Conservation (phyloP, 345 rosid genomes). For the Excoecaria cochinchinensis region DNA sequence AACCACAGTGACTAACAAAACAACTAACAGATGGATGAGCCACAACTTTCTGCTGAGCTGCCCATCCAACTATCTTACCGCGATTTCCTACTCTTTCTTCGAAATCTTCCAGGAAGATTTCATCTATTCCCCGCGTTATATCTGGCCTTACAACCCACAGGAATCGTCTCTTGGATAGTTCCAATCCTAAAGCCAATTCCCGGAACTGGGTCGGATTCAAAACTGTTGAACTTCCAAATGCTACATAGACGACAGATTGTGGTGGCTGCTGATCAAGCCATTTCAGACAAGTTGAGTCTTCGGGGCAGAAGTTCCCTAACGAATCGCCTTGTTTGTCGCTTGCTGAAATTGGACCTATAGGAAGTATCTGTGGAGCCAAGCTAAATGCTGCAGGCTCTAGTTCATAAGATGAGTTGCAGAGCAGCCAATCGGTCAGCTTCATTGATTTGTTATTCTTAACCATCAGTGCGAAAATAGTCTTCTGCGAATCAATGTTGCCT, state of each 20-base stretch:
- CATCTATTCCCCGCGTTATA: not conserved
- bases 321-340: not conserved
- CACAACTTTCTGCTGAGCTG: conserved; percentile 2
- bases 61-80: not conserved
- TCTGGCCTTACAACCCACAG: conserved; percentile 3
- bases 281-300: not conserved
- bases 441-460: not conserved
- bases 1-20: not conserved
- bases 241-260: not conserved
- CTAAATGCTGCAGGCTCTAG: conserved; percentile 1
- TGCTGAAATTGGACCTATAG: not conserved
- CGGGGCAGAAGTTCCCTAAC: not conserved
- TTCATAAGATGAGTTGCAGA: not conserved
- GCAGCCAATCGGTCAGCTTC: not conserved
- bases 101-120: not conserved
- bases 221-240: conserved; percentile 3
- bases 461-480: not conserved
- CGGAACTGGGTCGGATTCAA: not conserved
- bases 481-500: not conserved
- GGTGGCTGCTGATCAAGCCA: conserved; percentile 1
- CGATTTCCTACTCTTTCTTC: not conserved
- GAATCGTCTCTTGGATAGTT: not conserved
- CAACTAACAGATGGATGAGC: not conserved
- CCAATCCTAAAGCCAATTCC: not conserved
- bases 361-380: not conserved